Percentiles rank a stretch among this genome's conserved stretches.
These are phyloP conservation scores for Ascochyta fabae DNA, from an alignment of 2,329 filamentous ascomycete species.

Conservation along the genomic window DNA sequence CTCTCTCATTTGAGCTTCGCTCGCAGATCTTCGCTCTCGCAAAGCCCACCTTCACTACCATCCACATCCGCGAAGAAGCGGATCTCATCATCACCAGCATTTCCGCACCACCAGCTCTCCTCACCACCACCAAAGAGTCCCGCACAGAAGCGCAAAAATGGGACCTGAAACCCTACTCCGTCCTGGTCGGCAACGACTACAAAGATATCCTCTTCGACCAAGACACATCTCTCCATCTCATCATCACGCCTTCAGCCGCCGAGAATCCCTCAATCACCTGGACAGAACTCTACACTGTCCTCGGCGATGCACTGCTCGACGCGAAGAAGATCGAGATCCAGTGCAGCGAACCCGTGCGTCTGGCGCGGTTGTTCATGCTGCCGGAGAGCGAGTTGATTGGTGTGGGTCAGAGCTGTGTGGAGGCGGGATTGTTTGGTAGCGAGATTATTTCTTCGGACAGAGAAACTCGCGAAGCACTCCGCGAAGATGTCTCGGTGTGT, in stretches of 20 bases:
- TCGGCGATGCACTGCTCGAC: constrained; percentile 17
- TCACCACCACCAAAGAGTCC: constrained; percentile 15
- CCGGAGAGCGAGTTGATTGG: constrained; percentile 22
- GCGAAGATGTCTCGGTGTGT: constrained; percentile 6
- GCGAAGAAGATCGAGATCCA: constrained; percentile 16
- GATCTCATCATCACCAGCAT: constrained; percentile 16
- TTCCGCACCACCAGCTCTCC: constrained; percentile 12
- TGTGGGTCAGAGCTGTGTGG: constrained; percentile 20
- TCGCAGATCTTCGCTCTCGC: neutral
- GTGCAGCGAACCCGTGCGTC: constrained; percentile 14
- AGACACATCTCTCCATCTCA: constrained; percentile 16
- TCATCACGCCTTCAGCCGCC: constrained; percentile 13
- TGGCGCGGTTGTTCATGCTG: constrained; percentile 21
- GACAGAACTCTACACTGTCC: constrained; percentile 19
- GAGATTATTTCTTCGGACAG: constrained; percentile 20
- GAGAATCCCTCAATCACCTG: constrained; percentile 19
- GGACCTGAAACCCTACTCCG: constrained; percentile 5
- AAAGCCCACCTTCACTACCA: neutral
- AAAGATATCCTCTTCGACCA: constrained; percentile 12
- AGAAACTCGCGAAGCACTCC: constrained; percentile 13
- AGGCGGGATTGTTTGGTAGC: constrained; percentile 15
- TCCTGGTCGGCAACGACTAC: constrained; percentile 18
- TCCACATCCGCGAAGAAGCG: neutral
- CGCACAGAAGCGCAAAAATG: constrained; percentile 9
- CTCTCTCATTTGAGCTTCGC: neutral